Evolutionary conservation across 352 stramenopile species (phyloP).

Genomic region (Globisporangium cylindrosporum): DNA sequence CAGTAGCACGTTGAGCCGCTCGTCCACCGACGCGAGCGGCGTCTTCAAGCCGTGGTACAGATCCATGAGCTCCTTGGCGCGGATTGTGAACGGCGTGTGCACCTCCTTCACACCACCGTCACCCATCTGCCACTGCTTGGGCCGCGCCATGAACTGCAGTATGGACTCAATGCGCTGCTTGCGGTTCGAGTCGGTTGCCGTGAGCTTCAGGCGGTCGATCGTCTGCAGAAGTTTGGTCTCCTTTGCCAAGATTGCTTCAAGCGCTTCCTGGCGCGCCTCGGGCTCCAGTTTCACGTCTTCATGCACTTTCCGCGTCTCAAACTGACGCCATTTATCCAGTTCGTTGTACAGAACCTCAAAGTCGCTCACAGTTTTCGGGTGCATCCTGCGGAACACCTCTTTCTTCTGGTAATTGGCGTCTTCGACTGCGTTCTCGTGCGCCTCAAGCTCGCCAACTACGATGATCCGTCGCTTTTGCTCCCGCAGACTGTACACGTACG

Average conservation of each 20-base stretch:
- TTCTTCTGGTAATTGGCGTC: slow-evolving; percentile 50
- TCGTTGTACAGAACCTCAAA: slow-evolving; percentile 95
- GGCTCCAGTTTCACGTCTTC: slow-evolving; percentile 31
- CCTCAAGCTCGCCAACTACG: slow-evolving; percentile 34
- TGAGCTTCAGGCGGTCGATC: slow-evolving; percentile 88
- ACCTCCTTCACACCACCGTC: slow-evolving; percentile 88
- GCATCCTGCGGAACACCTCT: slow-evolving; percentile 86
- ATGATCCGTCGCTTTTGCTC: slow-evolving; percentile 35
- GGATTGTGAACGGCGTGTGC: slow-evolving; percentile 86
- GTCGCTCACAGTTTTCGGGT: slow-evolving; percentile 77
- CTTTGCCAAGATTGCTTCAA: slow-evolving; percentile 68
- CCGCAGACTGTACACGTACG: slow-evolving; percentile 45
- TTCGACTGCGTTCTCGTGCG: slow-evolving; percentile 45
- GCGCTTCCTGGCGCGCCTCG: slow-evolving; percentile 34
- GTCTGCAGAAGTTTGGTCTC: slow-evolving; percentile 86
- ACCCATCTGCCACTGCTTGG: slow-evolving; percentile 92
- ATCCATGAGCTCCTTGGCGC: slow-evolving; percentile 88
- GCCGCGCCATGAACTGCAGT: slow-evolving; percentile 84
- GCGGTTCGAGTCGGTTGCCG: slow-evolving; percentile 71
- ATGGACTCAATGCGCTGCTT: slow-evolving; percentile 86
- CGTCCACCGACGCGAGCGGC: slow-evolving; percentile 61
- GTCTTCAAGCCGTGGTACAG: slow-evolving; percentile 80
- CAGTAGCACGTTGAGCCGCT: slow-evolving; percentile 88
- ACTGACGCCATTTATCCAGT: slow-evolving; percentile 88
- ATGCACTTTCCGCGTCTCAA: slow-evolving; percentile 78